Evolutionary conservation across 2,329 filamentous ascomycete species (phyloP).

Genomic region (Allantophomopsis cytisporea): DNA sequence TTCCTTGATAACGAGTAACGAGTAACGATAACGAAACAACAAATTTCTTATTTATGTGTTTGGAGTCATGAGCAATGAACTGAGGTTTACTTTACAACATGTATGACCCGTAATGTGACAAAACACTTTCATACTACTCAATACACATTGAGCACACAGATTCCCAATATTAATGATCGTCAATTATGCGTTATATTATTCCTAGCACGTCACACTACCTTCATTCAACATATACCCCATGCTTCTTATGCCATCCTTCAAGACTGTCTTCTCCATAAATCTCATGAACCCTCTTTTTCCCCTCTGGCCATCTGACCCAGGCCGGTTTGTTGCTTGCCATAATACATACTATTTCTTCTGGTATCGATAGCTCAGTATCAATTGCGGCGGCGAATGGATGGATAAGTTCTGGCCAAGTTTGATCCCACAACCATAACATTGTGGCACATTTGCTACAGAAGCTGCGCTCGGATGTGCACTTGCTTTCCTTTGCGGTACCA

Average conservation of each 20-base stretch:
- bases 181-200: no score
- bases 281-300: slow-evolving; percentile 26
- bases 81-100: no score
- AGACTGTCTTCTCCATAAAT: slow-evolving; percentile 23
- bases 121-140: no score
- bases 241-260: slow-evolving; percentile 30
- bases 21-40: no score
- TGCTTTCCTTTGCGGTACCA: slow-evolving; percentile 22
- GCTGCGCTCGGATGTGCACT: slow-evolving; percentile 27
- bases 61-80: no score
- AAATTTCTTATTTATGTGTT: no score
- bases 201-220: no score
- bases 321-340: slow-evolving; percentile 26
- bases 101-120: no score
- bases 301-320: slow-evolving; percentile 32
- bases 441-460: slow-evolving; percentile 31
- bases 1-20: no score
- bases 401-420: slow-evolving; percentile 30
- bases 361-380: slow-evolving; percentile 27
- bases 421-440: slow-evolving; percentile 32
- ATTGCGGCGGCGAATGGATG: slow-evolving; percentile 34
- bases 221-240: slow-evolving; percentile 13
- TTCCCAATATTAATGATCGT: no score
- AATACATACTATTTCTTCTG: slow-evolving; percentile 31
- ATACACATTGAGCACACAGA: no score